phyloP scores from a whole-genome alignment of 768 basidiomycete species.

The Mycena indigotica region DNA sequence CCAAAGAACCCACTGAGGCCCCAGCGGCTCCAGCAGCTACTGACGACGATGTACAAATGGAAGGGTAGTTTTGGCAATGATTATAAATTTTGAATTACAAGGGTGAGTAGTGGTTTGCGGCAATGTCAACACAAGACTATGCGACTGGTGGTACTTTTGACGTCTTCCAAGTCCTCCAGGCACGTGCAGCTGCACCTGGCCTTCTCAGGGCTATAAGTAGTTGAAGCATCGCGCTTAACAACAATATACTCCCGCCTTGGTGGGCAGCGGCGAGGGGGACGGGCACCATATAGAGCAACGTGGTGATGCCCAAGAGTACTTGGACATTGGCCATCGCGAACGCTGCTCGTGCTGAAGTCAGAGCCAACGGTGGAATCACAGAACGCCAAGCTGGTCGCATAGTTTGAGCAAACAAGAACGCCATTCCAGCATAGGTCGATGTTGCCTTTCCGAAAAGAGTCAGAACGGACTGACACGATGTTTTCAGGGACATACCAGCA shows the following conservation, averaged over 20 bases:
- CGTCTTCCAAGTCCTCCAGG: conserved; percentile 49
- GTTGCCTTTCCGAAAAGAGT: conserved; percentile 61
- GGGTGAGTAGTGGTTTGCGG: no score
- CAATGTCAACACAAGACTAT: neutral
- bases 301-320: conserved; percentile 65
- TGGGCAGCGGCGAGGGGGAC: conserved; percentile 90
- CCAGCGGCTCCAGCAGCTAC: conserved; percentile 39
- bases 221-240: conserved; percentile 83
- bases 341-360: conserved; percentile 53
- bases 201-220: conserved; percentile 69
- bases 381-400: conserved; percentile 59
- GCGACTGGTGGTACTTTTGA: conserved; percentile 19
- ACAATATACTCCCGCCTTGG: conserved; percentile 90
- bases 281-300: conserved; percentile 90
- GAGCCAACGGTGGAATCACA: conserved; percentile 64
- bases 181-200: conserved; percentile 65
- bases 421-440: conserved; percentile 75
- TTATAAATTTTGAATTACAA: conserved; percentile 14
- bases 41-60: conserved; percentile 88
- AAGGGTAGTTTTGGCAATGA: conserved; percentile 48
- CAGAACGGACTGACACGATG: neutral
- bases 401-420: conserved; percentile 62
- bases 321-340: conserved; percentile 87
- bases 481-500: conserved; percentile 62
- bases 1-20: conserved; percentile 55